A percentile compares a stretch with the other conserved stretches of the same genome.
Conservation (phyloP, 2,329 filamentous ascomycete species). For the Clarireedia hainanense region DNA sequence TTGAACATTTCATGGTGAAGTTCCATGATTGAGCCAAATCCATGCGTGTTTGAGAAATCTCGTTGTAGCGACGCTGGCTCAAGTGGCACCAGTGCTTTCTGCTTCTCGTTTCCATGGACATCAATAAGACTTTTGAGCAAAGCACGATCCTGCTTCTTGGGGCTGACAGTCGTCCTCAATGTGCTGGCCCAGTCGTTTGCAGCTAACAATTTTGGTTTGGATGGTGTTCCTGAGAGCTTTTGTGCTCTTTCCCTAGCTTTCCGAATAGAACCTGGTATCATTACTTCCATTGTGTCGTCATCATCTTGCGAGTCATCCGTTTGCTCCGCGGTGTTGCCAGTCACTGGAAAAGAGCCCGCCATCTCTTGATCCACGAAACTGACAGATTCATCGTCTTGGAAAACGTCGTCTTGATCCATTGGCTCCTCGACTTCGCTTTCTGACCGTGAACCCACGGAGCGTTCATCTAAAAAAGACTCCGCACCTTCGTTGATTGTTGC, state of each 20-base stretch:
- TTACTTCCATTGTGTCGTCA: conserved; percentile 36
- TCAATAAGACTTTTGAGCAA: conserved; percentile 48
- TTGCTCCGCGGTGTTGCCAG: conserved; percentile 70
- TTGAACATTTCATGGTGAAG: conserved; percentile 91
- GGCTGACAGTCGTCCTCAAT: conserved; percentile 87
- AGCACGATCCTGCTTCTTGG: conserved; percentile 82
- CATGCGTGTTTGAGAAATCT: conserved; percentile 39
- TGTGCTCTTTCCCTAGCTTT: conserved; percentile 56
- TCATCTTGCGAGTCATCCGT: conserved; percentile 43
- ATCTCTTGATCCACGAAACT: conserved; percentile 62
- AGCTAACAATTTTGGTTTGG: conserved; percentile 49
- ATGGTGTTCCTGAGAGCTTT: conserved; percentile 50
- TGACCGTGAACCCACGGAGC: conserved; percentile 75
- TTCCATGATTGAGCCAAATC: conserved; percentile 85
- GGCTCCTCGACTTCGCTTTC: conserved; percentile 44
- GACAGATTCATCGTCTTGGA: conserved; percentile 69
- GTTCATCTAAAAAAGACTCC: conserved; percentile 87
- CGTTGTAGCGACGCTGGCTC: conserved; percentile 31
- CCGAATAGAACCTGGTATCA: conserved; percentile 50
- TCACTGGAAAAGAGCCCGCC: conserved; percentile 69
- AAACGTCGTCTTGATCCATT: conserved; percentile 57
- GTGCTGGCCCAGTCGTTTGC: conserved; percentile 91
- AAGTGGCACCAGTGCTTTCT: conserved; percentile 46
- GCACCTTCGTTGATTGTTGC: conserved; percentile 32
- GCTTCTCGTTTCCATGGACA: conserved; percentile 21